phyloP scores from a whole-genome alignment of 2,329 filamentous ascomycete genomes.

The Parastagonospora avenae region DNA sequence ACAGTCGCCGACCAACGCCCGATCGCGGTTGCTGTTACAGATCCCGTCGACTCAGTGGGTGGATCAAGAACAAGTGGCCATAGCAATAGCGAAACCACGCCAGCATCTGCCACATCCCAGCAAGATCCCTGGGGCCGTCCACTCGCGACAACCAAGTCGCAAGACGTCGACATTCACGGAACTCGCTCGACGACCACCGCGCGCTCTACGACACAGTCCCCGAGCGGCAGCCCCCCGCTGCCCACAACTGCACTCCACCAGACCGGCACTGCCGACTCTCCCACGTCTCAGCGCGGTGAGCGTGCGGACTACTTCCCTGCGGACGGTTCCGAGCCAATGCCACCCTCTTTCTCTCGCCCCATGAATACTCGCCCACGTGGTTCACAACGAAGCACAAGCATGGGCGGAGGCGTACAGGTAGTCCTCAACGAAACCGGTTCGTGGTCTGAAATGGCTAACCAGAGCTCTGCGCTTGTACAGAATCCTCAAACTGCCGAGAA shows the following conservation, averaged over 20 bases:
- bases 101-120: constrained; percentile 37
- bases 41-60: constrained; percentile 34
- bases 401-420: constrained; percentile 85
- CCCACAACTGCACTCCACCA: constrained; percentile 31
- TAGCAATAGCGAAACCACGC: constrained; percentile 38
- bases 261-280: constrained; percentile 31
- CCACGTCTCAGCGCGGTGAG: constrained; percentile 43
- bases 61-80: constrained; percentile 43
- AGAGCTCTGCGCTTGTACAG: constrained; percentile 72
- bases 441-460: constrained; percentile 88
- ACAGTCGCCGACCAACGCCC: constrained; percentile 75
- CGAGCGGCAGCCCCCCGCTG: constrained; percentile 55
- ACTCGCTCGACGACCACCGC: constrained; percentile 42
- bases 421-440: constrained; percentile 87
- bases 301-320: constrained; percentile 42
- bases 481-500: constrained; percentile 44
- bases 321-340: constrained; percentile 31
- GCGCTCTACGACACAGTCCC: constrained; percentile 53
- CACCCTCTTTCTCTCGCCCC: constrained; percentile 46
- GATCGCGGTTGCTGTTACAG: constrained; percentile 31
- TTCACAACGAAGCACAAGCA: constrained; percentile 73
- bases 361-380: constrained; percentile 58
- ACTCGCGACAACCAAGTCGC: constrained; percentile 36
- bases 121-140: constrained; percentile 42
- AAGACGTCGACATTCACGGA: constrained; percentile 46